Base-by-base conservation (phyloP, 2,329 filamentous ascomycete species). In the Botrytis sinoallii region DNA sequence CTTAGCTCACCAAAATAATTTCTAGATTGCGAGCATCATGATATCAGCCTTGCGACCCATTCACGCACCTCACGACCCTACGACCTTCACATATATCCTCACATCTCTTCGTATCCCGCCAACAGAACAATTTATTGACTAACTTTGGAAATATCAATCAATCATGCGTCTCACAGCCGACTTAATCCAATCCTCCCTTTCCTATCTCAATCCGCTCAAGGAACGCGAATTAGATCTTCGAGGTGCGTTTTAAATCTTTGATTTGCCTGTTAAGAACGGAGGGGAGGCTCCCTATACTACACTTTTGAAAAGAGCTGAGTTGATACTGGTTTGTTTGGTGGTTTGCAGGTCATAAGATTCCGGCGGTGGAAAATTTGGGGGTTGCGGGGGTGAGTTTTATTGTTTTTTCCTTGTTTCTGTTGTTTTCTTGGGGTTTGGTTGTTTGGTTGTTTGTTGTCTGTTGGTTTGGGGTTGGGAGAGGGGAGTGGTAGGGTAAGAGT, bases 211-310 rank as follows among this genome's bases (percentile, higher is more conserved):
- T 85, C 95, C 95, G 83, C 89, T 99, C 84, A 97, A 96, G 86
- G 96, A 99, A 89, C 94, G 96, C 84, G 96, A 99, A 89, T 90
- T 99, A 84, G 95, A 98, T 88, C 93, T 99, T 81, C 91, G 96
- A 97, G 96, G 96, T 98, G 93, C 90, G 94, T 90, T 79, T 77
- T 79, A 57, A 55, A 55, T 55, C 48, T 88, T 38, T 69, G 68
- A 14, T 40, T 70, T 72, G 85, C 85, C 85, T 90, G 92, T 92
- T 94, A 97, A 94, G 94, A 91, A 88, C 93, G 95, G 79, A 94
- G 25, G 52, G 52, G n/a, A 16, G n/a, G 52, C 5, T 44, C 61
- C 61, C 61, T 42, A 96, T 97, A 90, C 94, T 97, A 93, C 93
- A 94, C 90, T 67, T 89, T 90, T 86, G 82, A 86, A 83, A 83